These are phyloP conservation scores for Haplosporangium sp. DNA, from an alignment of 371 early-diverging fungal genomes.

Conservation along the genomic window DNA sequence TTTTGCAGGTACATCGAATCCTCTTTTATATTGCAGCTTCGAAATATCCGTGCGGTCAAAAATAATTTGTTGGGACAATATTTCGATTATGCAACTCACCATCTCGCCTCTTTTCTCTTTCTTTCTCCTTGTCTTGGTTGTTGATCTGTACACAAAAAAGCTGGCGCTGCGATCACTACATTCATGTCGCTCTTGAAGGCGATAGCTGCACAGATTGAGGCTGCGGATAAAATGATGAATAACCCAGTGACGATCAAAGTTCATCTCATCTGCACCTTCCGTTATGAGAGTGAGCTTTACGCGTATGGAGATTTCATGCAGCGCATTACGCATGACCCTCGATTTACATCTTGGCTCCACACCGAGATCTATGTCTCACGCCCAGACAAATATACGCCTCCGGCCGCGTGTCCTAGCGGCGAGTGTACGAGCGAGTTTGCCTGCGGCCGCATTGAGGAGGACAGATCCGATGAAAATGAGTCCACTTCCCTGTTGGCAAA, in stretches of 20 bases:
- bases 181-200: slow-evolving; percentile 46
- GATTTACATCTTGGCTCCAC: slow-evolving; percentile 43
- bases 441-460: slow-evolving; percentile 21
- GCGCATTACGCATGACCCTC: slow-evolving; percentile 35
- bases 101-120: background rate
- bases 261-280: slow-evolving; percentile 46
- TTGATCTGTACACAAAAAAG: slow-evolving; percentile 47
- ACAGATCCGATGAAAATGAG: background rate
- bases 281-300: slow-evolving; percentile 46
- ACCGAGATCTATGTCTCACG: slow-evolving; percentile 41
- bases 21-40: too few relatives aligned
- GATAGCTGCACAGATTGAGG: slow-evolving; percentile 47
- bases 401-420: slow-evolving; percentile 27
- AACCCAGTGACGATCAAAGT: slow-evolving; percentile 16
- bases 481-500: slow-evolving; percentile 15
- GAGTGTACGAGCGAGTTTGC: slow-evolving; percentile 38
- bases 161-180: slow-evolving; percentile 50
- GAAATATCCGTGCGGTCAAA: too few relatives aligned
- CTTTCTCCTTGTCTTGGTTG: background rate
- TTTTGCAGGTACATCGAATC: slow-evolving; percentile 29
- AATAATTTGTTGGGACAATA: too few relatives aligned
- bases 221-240: background rate
- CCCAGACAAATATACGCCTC: slow-evolving; percentile 2
- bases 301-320: slow-evolving; percentile 51
- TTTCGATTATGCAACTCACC: too few relatives aligned